Evolutionary conservation across 78 protist species (phyloP).

Genomic region (Dictyostelium citrinum): DNA sequence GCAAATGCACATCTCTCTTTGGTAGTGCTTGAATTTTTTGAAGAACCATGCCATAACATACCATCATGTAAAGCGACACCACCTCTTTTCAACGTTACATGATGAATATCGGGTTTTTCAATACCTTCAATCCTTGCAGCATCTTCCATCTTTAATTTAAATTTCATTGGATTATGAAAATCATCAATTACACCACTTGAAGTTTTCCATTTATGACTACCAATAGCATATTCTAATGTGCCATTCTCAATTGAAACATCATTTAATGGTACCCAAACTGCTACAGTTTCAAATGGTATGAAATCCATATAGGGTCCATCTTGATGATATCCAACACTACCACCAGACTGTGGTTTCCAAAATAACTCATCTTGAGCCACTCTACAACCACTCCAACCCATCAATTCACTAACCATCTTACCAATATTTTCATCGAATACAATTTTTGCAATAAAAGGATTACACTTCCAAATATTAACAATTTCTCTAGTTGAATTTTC

Average conservation of each 20-base stretch:
- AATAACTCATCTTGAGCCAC: conserved; percentile 65
- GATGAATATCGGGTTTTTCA: not conserved
- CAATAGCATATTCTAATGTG: conserved; percentile 55
- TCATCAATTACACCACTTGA: not conserved
- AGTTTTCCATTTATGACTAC: conserved; percentile 33
- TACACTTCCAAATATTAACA: conserved; percentile 12
- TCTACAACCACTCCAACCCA: conserved; percentile 54
- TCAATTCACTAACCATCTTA: not conserved
- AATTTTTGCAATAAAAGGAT: not conserved
- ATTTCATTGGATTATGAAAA: conserved; percentile 52
- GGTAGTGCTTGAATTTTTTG: conserved; percentile 9
- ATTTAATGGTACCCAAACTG: conserved; percentile 39
- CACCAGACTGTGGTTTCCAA: not conserved
- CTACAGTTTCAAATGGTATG: not conserved
- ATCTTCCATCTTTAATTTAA: not conserved
- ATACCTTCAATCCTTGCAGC: not conserved
- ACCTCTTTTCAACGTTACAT: conserved; percentile 4
- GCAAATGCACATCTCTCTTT: conserved; percentile 29
- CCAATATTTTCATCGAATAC: conserved; percentile 18
- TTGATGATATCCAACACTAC: conserved; percentile 51
- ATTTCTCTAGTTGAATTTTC: not conserved
- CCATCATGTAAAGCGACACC: conserved; percentile 31
- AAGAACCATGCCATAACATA: conserved; percentile 31
- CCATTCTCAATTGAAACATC: conserved; percentile 53
- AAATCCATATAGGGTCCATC: conserved; percentile 41